Percentiles rank a stretch among this genome's conserved stretches.
phyloP scores from a whole-genome alignment of 2,329 filamentous ascomycete genomes.

The Aureobasidium sp. region DNA sequence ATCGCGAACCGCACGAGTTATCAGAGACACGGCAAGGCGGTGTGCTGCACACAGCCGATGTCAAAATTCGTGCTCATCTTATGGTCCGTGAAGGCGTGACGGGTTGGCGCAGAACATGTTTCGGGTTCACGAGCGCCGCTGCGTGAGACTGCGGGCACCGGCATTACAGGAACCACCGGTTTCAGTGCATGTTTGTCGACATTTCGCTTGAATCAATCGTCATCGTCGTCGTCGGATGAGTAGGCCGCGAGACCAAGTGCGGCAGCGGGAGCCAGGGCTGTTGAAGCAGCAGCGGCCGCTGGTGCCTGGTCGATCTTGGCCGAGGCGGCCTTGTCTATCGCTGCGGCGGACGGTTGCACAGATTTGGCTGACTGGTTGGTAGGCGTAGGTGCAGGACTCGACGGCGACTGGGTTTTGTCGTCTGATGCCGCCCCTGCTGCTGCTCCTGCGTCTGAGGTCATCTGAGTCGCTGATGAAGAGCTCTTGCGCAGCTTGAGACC shows the following conservation, averaged over 20 bases:
- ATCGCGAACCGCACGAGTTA: constrained; percentile 5
- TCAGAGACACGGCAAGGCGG: constrained; percentile 1
- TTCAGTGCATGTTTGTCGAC: not conserved
- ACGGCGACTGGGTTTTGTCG: not conserved
- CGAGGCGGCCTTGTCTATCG: not conserved
- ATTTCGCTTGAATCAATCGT: constrained; percentile 7
- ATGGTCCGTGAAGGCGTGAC: not conserved
- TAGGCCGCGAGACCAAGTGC: constrained; percentile 12
- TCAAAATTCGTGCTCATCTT: not conserved
- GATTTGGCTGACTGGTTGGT: not conserved
- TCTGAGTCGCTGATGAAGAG: constrained; percentile 20
- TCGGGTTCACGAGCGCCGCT: not conserved
- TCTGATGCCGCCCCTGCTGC: not conserved
- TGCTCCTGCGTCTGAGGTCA: not conserved
- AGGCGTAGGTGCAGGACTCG: not conserved
- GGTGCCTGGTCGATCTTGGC: not conserved
- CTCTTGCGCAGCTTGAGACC: constrained; percentile 38
- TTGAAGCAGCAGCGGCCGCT: not conserved
- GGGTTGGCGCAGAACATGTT: constrained; percentile 8
- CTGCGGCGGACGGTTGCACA: constrained; percentile 1
- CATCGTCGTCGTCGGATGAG: constrained; percentile 12
- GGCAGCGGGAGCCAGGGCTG: not conserved
- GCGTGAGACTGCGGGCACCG: not conserved
- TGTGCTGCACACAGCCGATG: constrained; percentile 3
- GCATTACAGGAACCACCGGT: not conserved